Conservation (phyloP, 169 alveolate species). For the Plasmodium inui region DNA sequence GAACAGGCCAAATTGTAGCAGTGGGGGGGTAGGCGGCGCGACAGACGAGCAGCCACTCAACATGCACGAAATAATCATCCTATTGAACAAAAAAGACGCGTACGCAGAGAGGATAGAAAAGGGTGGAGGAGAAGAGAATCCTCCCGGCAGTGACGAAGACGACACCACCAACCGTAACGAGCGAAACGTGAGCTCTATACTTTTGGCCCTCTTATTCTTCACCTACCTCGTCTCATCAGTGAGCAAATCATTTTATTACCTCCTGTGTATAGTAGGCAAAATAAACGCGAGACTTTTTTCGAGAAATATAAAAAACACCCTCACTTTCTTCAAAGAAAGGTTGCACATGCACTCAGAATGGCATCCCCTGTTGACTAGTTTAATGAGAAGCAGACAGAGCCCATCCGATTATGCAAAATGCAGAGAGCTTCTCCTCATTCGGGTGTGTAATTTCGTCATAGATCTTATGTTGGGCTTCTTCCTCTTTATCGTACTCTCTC, state of each 20-base stretch:
- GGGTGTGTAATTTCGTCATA: constrained; percentile 5
- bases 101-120: constrained; percentile 25
- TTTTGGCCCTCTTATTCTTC: not conserved
- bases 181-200: not conserved
- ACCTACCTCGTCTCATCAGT: constrained; percentile 40
- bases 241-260: constrained; percentile 6
- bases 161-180: not conserved
- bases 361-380: constrained; percentile 13
- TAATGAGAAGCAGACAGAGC: constrained; percentile 19
- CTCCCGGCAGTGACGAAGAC: not conserved
- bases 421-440: constrained; percentile 44
- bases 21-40: not conserved
- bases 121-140: not conserved
- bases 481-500: not conserved
- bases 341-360: constrained; percentile 28
- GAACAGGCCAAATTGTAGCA: not conserved
- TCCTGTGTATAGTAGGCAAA: not conserved
- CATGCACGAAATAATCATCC: constrained; percentile 10
- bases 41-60: not conserved
- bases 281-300: not conserved
- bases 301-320: not conserved
- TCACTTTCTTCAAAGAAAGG: constrained; percentile 16
- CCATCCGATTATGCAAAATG: constrained; percentile 6
- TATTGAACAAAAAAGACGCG: constrained; percentile 4
- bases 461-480: constrained; percentile 12